Conservation (phyloP, 192 early-diverging fungal species). For the Physocladia obscura region DNA sequence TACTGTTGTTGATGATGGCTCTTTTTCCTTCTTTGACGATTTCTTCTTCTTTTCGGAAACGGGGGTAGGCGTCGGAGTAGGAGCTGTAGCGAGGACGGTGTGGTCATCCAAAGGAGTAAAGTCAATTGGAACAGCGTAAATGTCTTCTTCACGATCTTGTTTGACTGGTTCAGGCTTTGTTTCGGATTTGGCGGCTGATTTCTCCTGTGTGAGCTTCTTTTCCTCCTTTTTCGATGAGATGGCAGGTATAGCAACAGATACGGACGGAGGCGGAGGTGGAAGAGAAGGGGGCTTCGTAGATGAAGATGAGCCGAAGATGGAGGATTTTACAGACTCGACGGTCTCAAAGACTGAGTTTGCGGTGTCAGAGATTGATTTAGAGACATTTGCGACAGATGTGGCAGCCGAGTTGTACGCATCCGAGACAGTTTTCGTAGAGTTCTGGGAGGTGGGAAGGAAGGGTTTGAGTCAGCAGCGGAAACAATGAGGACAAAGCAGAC, state of each 20-base stretch:
- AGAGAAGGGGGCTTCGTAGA: background rate
- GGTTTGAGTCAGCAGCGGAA: background rate
- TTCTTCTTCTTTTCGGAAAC: background rate
- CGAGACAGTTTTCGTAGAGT: background rate
- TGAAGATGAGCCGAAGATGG: constrained; percentile 13
- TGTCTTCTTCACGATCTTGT: background rate
- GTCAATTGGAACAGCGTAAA: constrained; percentile 1
- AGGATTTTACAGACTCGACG: constrained; percentile 1
- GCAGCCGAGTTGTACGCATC: constrained; percentile 11
- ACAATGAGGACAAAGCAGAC: background rate
- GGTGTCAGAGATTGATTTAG: constrained; percentile 5
- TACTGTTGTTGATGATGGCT: background rate
- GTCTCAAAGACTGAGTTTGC: constrained; percentile 17
- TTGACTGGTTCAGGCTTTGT: background rate
- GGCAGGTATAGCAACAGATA: background rate
- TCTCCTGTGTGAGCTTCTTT: background rate
- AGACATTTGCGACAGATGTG: background rate
- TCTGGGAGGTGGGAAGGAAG: background rate
- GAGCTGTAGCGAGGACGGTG: background rate
- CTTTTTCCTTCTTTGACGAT: background rate
- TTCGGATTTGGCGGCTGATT: background rate
- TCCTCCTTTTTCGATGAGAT: background rate
- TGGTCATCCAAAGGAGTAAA: constrained; percentile 8
- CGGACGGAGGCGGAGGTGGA: background rate
- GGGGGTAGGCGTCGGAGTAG: background rate